These are phyloP conservation scores for Excoecaria cochinchinensis DNA, from an alignment of 345 rosid species.

Conservation along the genomic window DNA sequence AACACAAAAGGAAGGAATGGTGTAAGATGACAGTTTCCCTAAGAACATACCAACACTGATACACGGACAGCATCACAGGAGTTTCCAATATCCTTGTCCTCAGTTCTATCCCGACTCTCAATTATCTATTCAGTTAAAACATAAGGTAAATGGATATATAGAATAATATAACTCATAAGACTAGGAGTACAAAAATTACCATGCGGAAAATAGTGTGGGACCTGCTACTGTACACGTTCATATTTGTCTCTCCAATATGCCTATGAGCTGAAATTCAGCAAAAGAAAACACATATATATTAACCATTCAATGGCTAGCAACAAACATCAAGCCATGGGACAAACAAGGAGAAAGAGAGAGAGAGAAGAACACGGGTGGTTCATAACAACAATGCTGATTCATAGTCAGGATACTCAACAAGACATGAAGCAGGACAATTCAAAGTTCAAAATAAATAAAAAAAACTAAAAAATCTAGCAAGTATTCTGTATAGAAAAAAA, in stretches of 20 bases:
- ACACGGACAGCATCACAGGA: constrained; percentile 94
- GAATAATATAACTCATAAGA: constrained; percentile 16
- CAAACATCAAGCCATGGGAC: not conserved
- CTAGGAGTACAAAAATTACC: constrained; percentile 44
- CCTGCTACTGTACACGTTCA: constrained; percentile 86
- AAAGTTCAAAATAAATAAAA: not conserved
- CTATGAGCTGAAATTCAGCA: constrained; percentile 70
- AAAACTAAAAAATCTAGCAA: not conserved
- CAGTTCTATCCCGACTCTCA: constrained; percentile 86
- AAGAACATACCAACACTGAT: constrained; percentile 71
- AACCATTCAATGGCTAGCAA: not conserved
- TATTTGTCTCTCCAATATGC: constrained; percentile 95
- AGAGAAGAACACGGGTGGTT: not conserved
- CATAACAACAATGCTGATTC: not conserved
- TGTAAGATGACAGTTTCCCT: not conserved
- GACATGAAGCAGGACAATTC: not conserved
- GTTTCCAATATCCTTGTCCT: constrained; percentile 51
- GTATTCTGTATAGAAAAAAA: not conserved
- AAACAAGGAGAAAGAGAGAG: not conserved
- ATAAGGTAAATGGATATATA: constrained; percentile 17
- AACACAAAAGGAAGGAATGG: not conserved
- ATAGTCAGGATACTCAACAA: not conserved
- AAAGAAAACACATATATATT: not conserved
- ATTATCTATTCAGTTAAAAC: constrained; percentile 52
- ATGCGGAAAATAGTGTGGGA: constrained; percentile 98